phyloP scores from a whole-genome alignment of 73 alveolate species.

The Uronychia binucleata region DNA sequence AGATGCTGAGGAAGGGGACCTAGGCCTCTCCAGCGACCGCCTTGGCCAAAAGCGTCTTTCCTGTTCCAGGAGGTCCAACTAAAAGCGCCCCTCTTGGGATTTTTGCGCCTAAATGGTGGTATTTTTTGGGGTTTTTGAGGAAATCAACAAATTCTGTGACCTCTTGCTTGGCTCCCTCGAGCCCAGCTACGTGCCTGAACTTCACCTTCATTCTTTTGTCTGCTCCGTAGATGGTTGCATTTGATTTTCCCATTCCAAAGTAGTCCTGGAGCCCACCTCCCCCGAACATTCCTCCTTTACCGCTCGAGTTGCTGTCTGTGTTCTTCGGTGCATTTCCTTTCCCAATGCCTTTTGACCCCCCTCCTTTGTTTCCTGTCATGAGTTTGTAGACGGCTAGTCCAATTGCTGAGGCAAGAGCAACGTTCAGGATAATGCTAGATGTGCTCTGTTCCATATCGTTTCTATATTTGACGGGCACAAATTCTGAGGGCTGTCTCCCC shows the following conservation, averaged over 20 bases:
- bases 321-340: background rate
- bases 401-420: slow-evolving; percentile 6
- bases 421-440: slow-evolving; percentile 6
- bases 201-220: slow-evolving; percentile 69
- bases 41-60: slow-evolving; percentile 97
- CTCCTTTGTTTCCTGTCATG: slow-evolving; percentile 38
- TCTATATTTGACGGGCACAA: slow-evolving; percentile 54
- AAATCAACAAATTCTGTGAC: slow-evolving; percentile 93
- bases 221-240: slow-evolving; percentile 66
- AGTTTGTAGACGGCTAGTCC: slow-evolving; percentile 22
- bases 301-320: background rate
- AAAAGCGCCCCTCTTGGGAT: slow-evolving; percentile 92
- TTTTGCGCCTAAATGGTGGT: slow-evolving; percentile 83
- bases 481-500: slow-evolving; percentile 68
- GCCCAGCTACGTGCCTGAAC: slow-evolving; percentile 87
- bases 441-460: slow-evolving; percentile 29
- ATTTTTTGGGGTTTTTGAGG: slow-evolving; percentile 86
- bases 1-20: slow-evolving; percentile 97
- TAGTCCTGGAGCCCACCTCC: slow-evolving; percentile 64
- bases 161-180: slow-evolving; percentile 95
- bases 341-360: slow-evolving; percentile 26
- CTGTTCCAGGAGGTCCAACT: slow-evolving; percentile 98
- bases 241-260: slow-evolving; percentile 57
- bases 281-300: slow-evolving; percentile 15
- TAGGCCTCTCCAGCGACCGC: slow-evolving; percentile 98